Evolutionary conservation across 2,329 filamentous ascomycete species (phyloP), one percentile per base, ranked within the genome.

Genomic region (Aspergillus sp.): DNA sequence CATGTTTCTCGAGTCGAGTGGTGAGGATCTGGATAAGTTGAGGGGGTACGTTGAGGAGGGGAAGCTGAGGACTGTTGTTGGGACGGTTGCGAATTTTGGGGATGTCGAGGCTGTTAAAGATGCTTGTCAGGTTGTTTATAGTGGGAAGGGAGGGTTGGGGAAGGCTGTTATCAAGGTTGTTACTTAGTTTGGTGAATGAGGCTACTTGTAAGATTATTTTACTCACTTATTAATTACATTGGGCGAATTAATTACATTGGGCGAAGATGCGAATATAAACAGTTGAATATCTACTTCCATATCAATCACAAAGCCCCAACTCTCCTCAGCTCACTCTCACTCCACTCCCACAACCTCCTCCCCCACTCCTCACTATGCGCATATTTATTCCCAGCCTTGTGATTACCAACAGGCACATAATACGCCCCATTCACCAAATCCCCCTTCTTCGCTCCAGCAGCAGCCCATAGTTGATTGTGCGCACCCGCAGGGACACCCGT

Each of bases 81-180:
- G 68, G 7, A 69, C 62, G 2, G 62, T 61, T 0, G 72, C 70
- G 6, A 48, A 68, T 7, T 49, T 78, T 27, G 57, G 62, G 5
- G 68, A 79, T 45, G 46, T 77, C 8, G 64, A 71, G 7, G 66
- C 57, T 2, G 64, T 79, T 6, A 62, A 66, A 48, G 52, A 50
- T 41, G 71, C 59, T 2, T 73, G 71, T 42, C 61, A 66, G 7
- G 60, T 67, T 51, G 67, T 74, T 5, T 62, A 61, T 11, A 57
- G 54, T 2, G 62, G 66, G 2, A 72, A 70, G 44, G 72, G 73
- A 0, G 72, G 72, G 0, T 37, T 73, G 11, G 73, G 73, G 12
- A 70, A 69, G 48, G 47, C 70, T 29, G 64, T 76, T 0, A 58
- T 76, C 12, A 4, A 27, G 8, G 37, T 39, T 19, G 19, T 19